Evolutionary conservation across 176 grass and related monocot genomes (phyloP).

Genomic region (Zea mays): Zm-B73-REFERENCE-NAM-5.0 NC_050096.1:101308501-101309000

Average conservation of each 20-base stretch:
- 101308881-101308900: constrained; percentile 71
- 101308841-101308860: constrained; percentile 70
- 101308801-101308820: constrained; percentile 53
- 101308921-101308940: constrained; percentile 66
- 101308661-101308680: constrained; percentile 64
- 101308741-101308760: constrained; percentile 54
- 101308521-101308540: constrained; percentile 33
- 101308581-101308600: constrained; percentile 74
- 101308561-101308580: constrained; percentile 82
- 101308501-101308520: constrained; percentile 36
- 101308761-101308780: constrained; percentile 54
- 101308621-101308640: constrained; percentile 73
- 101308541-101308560: constrained; percentile 72
- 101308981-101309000: constrained; percentile 69
- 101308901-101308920: constrained; percentile 74
- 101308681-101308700: constrained; percentile 65
- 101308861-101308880: constrained; percentile 71
- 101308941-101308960: constrained; percentile 65
- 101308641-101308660: constrained; percentile 52
- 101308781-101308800: constrained; percentile 56
- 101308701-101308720: constrained; percentile 73
- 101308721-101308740: constrained; percentile 77
- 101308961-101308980: constrained; percentile 74
- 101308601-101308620: constrained; percentile 86
- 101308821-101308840: constrained; percentile 61